Conservation (phyloP, 306 rosid species). For the Astragalus membranaceus region DNA sequence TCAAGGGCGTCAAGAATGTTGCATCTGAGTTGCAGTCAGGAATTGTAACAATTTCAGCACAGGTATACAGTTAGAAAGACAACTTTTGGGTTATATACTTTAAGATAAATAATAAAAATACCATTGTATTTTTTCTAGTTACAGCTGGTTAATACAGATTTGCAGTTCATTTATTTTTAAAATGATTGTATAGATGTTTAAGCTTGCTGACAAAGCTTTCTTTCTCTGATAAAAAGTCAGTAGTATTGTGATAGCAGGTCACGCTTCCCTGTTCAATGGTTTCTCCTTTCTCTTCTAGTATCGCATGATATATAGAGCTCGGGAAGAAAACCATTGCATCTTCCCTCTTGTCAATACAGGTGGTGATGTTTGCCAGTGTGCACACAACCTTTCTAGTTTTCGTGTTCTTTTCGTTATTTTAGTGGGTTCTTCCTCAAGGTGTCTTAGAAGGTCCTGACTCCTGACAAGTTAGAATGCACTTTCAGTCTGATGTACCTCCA, state of each 20-base stretch:
- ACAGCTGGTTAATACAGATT: not conserved
- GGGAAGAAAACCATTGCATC: not conserved
- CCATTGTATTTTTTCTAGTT: not conserved
- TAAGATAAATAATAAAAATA: not conserved
- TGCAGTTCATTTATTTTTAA: not conserved
- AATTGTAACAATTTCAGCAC: slow-evolving; percentile 88
- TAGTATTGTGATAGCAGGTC: not conserved
- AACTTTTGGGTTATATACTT: not conserved
- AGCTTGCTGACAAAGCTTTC: not conserved
- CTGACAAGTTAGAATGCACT: no score
- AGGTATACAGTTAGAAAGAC: slow-evolving; percentile 37
- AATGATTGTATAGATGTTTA: not conserved
- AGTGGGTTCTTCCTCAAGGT: not conserved
- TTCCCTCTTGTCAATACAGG: not conserved
- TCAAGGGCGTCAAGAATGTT: slow-evolving; percentile 58
- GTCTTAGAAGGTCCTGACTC: not conserved
- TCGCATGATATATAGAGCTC: not conserved
- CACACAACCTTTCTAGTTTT: not conserved
- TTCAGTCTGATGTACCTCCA: no score
- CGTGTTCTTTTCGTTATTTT: not conserved
- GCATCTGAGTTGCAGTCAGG: slow-evolving; percentile 77
- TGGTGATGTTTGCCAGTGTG: not conserved
- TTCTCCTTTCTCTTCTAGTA: not conserved
- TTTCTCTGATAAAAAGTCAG: no score
- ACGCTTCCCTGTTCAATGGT: not conserved